Percentiles rank a stretch among this genome's conserved stretches.
Conservation (phyloP, 2,329 filamentous ascomycete species). For the Daldinia sp. region DNA sequence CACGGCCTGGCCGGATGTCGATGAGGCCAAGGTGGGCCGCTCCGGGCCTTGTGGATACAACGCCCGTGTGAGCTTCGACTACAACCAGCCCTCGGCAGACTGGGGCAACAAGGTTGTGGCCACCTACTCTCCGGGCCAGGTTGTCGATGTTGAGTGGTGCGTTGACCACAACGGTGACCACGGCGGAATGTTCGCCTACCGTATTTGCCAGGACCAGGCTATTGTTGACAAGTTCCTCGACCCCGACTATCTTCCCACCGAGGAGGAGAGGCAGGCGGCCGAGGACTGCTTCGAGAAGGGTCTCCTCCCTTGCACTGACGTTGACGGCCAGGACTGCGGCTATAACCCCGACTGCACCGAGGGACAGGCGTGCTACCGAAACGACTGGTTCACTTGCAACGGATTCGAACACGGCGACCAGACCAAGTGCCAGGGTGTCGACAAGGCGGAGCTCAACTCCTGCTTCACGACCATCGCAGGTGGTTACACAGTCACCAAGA, state of each 20-base stretch:
- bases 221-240: constrained; percentile 64
- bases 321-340: constrained; percentile 61
- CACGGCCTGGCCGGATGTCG: constrained; percentile 61
- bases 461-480: constrained; percentile 65
- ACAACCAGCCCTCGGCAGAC: constrained; percentile 59
- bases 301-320: constrained; percentile 62
- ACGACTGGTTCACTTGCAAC: constrained; percentile 68
- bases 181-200: constrained; percentile 68
- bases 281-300: constrained; percentile 65
- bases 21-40: constrained; percentile 59
- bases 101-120: constrained; percentile 60
- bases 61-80: constrained; percentile 64
- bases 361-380: constrained; percentile 60
- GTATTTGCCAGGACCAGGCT: constrained; percentile 64
- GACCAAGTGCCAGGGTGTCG: constrained; percentile 60
- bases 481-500: constrained; percentile 65
- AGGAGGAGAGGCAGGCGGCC: constrained; percentile 64
- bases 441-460: constrained; percentile 57
- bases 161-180: constrained; percentile 69
- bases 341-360: constrained; percentile 62
- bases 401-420: constrained; percentile 55
- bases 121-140: constrained; percentile 60
- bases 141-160: constrained; percentile 66
- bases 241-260: constrained; percentile 61
- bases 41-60: constrained; percentile 67